Conservation (phyloP, 352 stramenopile species). For the Pythium brachiatum region DNA sequence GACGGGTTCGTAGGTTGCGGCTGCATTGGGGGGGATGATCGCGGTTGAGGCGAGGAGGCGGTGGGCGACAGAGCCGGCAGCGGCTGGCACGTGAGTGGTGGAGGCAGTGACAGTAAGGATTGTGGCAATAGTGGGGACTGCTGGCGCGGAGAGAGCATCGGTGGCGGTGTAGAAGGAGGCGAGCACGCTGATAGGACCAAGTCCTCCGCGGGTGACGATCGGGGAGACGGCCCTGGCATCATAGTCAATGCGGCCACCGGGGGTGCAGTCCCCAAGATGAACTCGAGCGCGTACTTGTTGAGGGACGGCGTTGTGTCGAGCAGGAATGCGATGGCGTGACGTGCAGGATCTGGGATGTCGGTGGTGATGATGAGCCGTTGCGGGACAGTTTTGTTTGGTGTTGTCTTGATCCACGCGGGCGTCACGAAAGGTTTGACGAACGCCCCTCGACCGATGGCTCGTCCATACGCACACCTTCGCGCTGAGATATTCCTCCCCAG, state of each 20-base stretch:
- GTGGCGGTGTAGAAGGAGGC: background rate
- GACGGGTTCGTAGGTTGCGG: background rate
- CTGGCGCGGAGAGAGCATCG: background rate
- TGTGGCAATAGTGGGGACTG: background rate
- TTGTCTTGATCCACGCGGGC: background rate
- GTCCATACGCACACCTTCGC: slow-evolving; percentile 3
- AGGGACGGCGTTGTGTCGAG: background rate
- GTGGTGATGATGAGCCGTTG: background rate
- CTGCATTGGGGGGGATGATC: background rate
- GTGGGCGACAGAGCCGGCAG: background rate
- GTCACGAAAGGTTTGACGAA: slow-evolving; percentile 1
- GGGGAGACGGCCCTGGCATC: too few relatives aligned
- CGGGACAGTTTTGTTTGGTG: background rate
- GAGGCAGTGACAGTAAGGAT: background rate
- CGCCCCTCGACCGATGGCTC: background rate
- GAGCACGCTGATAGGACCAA: background rate
- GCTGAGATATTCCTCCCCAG: slow-evolving; percentile 2
- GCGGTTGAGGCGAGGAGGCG: background rate
- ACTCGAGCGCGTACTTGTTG: background rate
- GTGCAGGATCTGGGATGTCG: background rate
- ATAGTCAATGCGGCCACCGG: background rate
- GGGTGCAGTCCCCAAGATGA: background rate
- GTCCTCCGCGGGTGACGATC: background rate
- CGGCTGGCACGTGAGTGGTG: background rate
- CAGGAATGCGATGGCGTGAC: slow-evolving; percentile 1